Base-by-base conservation (phyloP, 257 asterid species). In the Scutellaria minor region DNA sequence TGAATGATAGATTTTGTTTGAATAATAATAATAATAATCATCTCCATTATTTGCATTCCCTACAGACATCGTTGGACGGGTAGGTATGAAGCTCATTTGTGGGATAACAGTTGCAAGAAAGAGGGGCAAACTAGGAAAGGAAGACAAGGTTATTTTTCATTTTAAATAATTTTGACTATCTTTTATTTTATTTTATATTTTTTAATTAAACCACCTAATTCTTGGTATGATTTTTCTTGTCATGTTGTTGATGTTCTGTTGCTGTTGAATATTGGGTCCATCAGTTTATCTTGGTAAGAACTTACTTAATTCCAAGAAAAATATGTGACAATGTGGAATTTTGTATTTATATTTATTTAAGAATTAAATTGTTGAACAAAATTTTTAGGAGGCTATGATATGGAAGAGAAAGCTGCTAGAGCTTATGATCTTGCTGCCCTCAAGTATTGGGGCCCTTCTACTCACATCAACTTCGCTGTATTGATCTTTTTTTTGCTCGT, bases 381-480 rank as follows among this genome's bases (percentile, higher is more conserved):
- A 8, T 40, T 70, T 18, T 9, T 60, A 93, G 97, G 98, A 15
- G 96, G 96, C 11, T 93, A 91, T 85, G 97, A 93, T 75, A 88
- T 86, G 96, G 98, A 93, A 79, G 98, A 88, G 78, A 93, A 91
- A 79, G 98, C 98, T 80, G 98, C 98, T 5, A 89, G 96, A 80
- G 90, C 98, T 0, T 93, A 93, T 78, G 98, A 93, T 78, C 95
- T 83, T 73, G 98, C 98, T 47, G 98, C 98, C 2, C 88, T 93
- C 1, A 93, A 93, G 73, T 93, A 93, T 56, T 93, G 98, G 98
- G 98, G 98, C n/a, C 85, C 92, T 64, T 76, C 96, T 0, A 87
- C 97, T 6, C 93, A 89, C 68, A 91, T 84, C 15, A 93, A 93
- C 74, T 91, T 88, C 22, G 75, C 90, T 63, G 98, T 93, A 86